Percentiles rank a stretch among this genome's conserved stretches.
Conservation (phyloP, 176 grass and related monocot species). For the bread wheat (Triticum aestivum) region IWGSC_CS_RefSeq_v2.1 NC_057814.1:138946629-138947128, state of each 20-base stretch:
- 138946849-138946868: constrained; percentile 92
- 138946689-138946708: background rate
- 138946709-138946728: background rate
- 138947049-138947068: background rate
- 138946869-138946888: constrained; percentile 86
- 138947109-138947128: background rate
- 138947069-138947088: background rate
- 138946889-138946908: background rate
- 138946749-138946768: constrained; percentile 59
- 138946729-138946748: background rate
- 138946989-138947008: background rate
- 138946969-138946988: background rate
- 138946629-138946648: constrained; percentile 96
- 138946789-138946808: constrained; percentile 99
- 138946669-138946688: background rate
- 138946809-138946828: constrained; percentile 95
- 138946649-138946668: constrained; percentile 79
- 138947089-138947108: too few relatives aligned
- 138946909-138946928: background rate
- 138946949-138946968: background rate
- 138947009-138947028: constrained; percentile 1
- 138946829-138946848: constrained; percentile 97
- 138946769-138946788: constrained; percentile 99
- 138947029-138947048: background rate
- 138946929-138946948: background rate